phyloP scores from a whole-genome alignment of 129 eudicot species.

The Lactuca sativa region DNA sequence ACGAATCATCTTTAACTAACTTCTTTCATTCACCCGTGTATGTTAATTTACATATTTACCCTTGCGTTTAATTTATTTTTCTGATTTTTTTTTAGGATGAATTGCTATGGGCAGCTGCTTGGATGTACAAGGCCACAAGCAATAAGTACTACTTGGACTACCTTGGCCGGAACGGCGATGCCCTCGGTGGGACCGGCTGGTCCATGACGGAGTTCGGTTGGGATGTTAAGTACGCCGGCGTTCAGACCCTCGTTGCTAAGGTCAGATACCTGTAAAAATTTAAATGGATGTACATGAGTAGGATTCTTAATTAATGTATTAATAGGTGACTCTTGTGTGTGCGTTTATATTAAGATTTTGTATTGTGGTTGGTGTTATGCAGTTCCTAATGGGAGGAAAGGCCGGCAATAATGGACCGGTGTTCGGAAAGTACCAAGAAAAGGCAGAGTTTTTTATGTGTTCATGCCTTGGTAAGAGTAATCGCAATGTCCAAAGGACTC shows the following conservation, averaged over 20 bases:
- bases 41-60: not conserved
- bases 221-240: constrained; percentile 80
- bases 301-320: not conserved
- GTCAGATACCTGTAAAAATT: constrained; percentile 19
- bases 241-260: constrained; percentile 68
- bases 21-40: not conserved
- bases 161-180: constrained; percentile 38
- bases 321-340: too few species aligned
- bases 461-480: constrained; percentile 47
- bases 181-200: constrained; percentile 70
- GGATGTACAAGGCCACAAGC: constrained; percentile 75
- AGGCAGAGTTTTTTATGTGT: constrained; percentile 54
- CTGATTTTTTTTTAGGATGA: constrained; percentile 48
- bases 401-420: constrained; percentile 49
- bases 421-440: constrained; percentile 47
- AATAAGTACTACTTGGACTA: constrained; percentile 46
- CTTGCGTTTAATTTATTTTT: not conserved
- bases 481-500: constrained; percentile 53
- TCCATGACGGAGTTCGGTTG: constrained; percentile 68
- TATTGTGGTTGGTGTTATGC: constrained; percentile 12
- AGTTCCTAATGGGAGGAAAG: constrained; percentile 82
- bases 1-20: constrained; percentile 10
- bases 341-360: not conserved
- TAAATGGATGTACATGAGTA: too few species aligned
- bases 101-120: constrained; percentile 74